Conservation (phyloP, 495 filamentous ascomycete genomes). For the Penicillium ucsense region DNA sequence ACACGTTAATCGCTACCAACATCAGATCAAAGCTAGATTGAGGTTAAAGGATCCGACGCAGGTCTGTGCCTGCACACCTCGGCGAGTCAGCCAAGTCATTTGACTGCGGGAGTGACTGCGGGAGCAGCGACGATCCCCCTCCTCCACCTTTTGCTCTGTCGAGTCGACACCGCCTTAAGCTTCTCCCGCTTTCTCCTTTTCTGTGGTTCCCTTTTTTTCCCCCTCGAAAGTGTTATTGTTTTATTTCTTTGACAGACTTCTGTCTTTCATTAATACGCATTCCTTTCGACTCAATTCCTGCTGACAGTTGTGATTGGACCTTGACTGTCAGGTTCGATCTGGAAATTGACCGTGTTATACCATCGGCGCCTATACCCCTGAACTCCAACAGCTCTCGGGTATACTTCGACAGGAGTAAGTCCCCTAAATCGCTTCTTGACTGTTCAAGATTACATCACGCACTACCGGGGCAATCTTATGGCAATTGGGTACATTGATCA, state of each 20-base stretch:
- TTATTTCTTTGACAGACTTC: neutral
- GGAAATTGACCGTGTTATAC: neutral
- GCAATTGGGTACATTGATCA: no score
- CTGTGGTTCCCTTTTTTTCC: conserved; percentile 4
- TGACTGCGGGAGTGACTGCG: neutral
- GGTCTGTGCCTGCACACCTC: neutral
- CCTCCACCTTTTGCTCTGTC: neutral
- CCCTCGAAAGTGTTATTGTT: conserved; percentile 3
- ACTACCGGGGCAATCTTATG: neutral
- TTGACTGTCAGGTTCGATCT: conserved; percentile 1
- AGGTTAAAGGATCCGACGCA: no score
- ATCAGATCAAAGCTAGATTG: no score
- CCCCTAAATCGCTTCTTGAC: neutral
- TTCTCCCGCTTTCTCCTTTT: conserved; percentile 21
- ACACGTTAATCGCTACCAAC: no score
- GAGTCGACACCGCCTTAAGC: conserved; percentile 15
- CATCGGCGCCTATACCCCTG: conserved; percentile 5
- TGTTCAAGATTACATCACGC: neutral
- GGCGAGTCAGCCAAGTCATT: neutral
- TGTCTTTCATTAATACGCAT: conserved; percentile 1
- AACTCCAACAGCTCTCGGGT: conserved; percentile 4
- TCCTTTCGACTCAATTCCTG: neutral
- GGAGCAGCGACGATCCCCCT: conserved; percentile 15
- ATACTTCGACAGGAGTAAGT: conserved; percentile 13
- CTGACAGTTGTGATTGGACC: conserved; percentile 1